Evolutionary conservation across 768 basidiomycete genomes (phyloP), one percentile per base, ranked within the genome.

Genomic region (Filobasidium floriforme): DNA sequence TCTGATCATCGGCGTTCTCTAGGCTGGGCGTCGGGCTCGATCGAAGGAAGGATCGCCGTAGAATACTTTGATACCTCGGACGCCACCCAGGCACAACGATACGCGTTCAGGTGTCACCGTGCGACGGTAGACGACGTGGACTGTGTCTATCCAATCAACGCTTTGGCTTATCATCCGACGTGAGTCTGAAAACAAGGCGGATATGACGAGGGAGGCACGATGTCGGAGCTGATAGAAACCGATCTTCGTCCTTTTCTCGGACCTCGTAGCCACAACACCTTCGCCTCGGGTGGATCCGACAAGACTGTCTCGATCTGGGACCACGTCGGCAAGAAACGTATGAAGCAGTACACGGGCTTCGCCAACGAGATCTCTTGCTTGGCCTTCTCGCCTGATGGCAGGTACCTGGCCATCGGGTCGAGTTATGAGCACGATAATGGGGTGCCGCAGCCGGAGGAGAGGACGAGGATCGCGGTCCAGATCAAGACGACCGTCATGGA

Each of bases 81-180:
- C 0, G 84, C 85, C 28, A 82, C 83, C 0, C 94, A 98, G 77
- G 87, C 88, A n/a, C 83, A 84, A 71, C 87, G 92, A 80, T 96
- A 93, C 77, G 96, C 96, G 1, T 99, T 97, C 85, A 92, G 96
- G 76, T 96, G 93, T 69, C 94, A 99, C 74, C 84, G 94, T 4
- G 88, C 91, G 75, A 86, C 89, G 4, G 86, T 92, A 67, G 87
- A 89, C 43, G 91, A 89, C 43, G 88, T 89, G 15, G 96, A 99
- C 77, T 89, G 92, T 70, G 93, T 97, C 24, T 98, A 90, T 86
- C 92, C 94, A 0, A 93, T 98, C 68, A 96, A 97, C 73, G 85
- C 91, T 0, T 84, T 99, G 32, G 90, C 92, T 0, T 98, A 97
- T 82, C 92, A 97, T 73, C 92, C 94, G 0, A 80, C 83, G 84